Evolutionary conservation across 208 protist genomes (phyloP), one percentile per base, ranked within the genome.

Genomic region (Zelonia costaricensis): DNA sequence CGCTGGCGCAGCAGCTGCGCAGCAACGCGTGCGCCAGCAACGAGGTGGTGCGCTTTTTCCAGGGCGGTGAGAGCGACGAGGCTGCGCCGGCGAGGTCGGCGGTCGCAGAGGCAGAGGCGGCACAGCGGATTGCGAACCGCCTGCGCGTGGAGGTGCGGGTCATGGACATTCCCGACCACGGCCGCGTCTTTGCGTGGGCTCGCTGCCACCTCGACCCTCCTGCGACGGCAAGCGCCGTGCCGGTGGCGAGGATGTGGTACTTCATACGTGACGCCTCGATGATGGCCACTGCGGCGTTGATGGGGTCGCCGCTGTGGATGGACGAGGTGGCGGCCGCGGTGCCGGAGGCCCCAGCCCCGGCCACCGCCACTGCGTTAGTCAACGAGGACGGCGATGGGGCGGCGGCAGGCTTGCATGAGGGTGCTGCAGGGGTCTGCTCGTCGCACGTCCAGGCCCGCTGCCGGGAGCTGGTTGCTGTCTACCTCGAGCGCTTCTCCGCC

Each of bases 241-340:
- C 63, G n/a, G 54, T 36, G 18, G 18, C 58, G 31, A 62, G 75
- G 2, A 69, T 80, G 10, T 80, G 75, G 69, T 80, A 80, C 60
- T 72, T 69, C 15, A 8, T 80, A 30, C 70, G 69, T 31, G 51
- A 57, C 31, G 25, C 48, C 22, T 53, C 48, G 43, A 33, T 55
- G 16, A 54, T 60, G 38, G 48, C 43, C 18, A 39, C 57, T 12
- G 44, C 39, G n/a, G 47, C 44, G 6, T 51, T 64, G 27, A 61
- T 47, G 27, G 49, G 39, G 15, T 62, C 61, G 13, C 66, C 44
- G 1, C 51, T 65, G 4, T 73, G 66, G 66, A 38, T 73, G 44
- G 66, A 73, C 20, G 66, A 73, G 45, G 9, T 73, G 8, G 42
- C 35, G 9, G 49, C 31, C 10, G 23, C 23, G 27, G 6, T 6